Evolutionary conservation across 805 yeast genomes (phyloP).

Genomic region (Ogataea zsoltii): DNA sequence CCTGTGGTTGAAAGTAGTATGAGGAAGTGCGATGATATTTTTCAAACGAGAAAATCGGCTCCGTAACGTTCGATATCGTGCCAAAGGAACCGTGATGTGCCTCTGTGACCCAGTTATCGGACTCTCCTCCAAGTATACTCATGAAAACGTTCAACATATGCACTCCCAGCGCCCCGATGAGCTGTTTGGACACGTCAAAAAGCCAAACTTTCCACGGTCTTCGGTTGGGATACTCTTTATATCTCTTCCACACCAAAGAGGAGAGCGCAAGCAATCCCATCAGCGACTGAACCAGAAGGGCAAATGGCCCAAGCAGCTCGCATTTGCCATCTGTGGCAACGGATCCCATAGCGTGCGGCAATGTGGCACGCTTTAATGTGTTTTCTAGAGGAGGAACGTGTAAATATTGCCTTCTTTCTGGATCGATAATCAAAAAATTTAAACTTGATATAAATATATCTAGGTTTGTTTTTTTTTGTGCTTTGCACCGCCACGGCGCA

Average conservation of each 20-base stretch:
- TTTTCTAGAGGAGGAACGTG: too few relatives aligned
- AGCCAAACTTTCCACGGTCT: conserved; percentile 89
- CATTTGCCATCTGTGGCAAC: conserved; percentile 39
- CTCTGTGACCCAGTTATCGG: conserved; percentile 21
- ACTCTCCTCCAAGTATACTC: conserved; percentile 55
- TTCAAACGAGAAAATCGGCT: background rate
- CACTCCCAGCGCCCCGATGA: conserved; percentile 81
- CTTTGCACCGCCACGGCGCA: background rate
- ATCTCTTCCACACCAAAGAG: conserved; percentile 73
- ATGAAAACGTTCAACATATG: conserved; percentile 76
- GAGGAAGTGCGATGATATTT: conserved; percentile 10
- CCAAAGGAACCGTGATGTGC: background rate
- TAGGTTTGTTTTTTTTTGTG: too few relatives aligned
- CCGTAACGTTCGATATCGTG: background rate
- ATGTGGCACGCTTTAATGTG: too few relatives aligned
- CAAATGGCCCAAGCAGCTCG: conserved; percentile 80
- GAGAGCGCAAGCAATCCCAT: conserved; percentile 78
- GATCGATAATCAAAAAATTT: too few relatives aligned
- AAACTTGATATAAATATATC: too few relatives aligned
- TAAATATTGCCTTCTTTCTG: too few relatives aligned
- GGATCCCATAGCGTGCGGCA: background rate
- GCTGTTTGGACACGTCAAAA: conserved; percentile 87
- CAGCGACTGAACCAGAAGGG: conserved; percentile 71
- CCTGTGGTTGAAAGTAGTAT: conserved; percentile 7
- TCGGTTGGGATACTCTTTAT: conserved; percentile 72